phyloP scores from a whole-genome alignment of 805 yeast species.

The Myxozyma nipponensis region DNA sequence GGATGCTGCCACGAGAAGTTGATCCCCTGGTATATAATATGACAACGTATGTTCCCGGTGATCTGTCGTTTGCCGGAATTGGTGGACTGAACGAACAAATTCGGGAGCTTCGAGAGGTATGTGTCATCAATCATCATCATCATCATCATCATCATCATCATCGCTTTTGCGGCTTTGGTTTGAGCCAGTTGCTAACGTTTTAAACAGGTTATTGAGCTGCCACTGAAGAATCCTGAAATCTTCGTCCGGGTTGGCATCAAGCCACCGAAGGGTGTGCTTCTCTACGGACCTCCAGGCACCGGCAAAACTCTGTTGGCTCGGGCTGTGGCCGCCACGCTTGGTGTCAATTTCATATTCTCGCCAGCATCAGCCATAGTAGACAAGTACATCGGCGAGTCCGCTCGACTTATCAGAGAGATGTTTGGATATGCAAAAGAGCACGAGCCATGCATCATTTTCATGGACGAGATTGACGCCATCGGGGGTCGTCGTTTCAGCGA shows the following conservation, averaged over 20 bases:
- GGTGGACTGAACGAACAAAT: constrained; percentile 97
- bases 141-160: not conserved
- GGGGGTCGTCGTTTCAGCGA: constrained; percentile 97
- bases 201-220: constrained; percentile 81
- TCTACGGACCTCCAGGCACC: constrained; percentile 98
- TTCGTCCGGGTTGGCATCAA: constrained; percentile 94
- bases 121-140: not conserved
- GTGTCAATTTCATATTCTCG: constrained; percentile 95
- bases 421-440: constrained; percentile 96
- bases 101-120: constrained; percentile 82
- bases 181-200: not conserved
- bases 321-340: constrained; percentile 98
- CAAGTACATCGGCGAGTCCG: constrained; percentile 96
- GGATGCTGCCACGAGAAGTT: constrained; percentile 94
- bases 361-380: constrained; percentile 98
- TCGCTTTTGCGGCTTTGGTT: no score
- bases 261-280: constrained; percentile 96
- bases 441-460: constrained; percentile 95
- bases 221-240: constrained; percentile 93
- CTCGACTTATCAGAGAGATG: constrained; percentile 95
- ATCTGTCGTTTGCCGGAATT: constrained; percentile 86
- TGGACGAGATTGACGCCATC: constrained; percentile 98
- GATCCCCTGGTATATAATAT: constrained; percentile 97
- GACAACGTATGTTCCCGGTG: constrained; percentile 98
- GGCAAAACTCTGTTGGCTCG: constrained; percentile 95